phyloP scores from a whole-genome alignment of 805 yeast genomes.

The Candida jianshihensis region DNA sequence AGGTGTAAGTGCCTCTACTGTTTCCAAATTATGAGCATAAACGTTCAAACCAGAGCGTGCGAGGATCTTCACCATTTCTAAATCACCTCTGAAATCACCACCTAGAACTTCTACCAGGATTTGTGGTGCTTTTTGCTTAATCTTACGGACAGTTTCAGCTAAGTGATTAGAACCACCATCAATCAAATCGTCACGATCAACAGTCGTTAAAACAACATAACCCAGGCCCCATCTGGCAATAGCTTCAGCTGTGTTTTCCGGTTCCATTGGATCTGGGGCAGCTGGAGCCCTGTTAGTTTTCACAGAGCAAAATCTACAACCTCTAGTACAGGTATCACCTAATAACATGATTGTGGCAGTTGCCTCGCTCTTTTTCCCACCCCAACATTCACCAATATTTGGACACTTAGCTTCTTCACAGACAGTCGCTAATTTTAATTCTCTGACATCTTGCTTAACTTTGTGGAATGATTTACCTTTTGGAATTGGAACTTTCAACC shows the following conservation, averaged over 20 bases:
- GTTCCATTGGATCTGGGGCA: slow-evolving; percentile 91
- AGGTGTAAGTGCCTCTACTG: slow-evolving; percentile 93
- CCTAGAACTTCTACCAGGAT: slow-evolving; percentile 88
- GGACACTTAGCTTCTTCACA: slow-evolving; percentile 99
- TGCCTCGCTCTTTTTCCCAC: slow-evolving; percentile 86
- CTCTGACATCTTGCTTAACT: slow-evolving; percentile 80
- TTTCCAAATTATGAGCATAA: slow-evolving; percentile 94
- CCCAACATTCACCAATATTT: slow-evolving; percentile 99
- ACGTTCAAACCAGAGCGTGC: slow-evolving; percentile 90
- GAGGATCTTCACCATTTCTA: slow-evolving; percentile 69
- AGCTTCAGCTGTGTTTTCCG: slow-evolving; percentile 96
- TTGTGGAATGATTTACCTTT: slow-evolving; percentile 80
- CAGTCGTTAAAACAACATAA: slow-evolving; percentile 94
- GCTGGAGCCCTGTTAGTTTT: slow-evolving; percentile 86
- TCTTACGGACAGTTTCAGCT: slow-evolving; percentile 76
- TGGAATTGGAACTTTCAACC: slow-evolving; percentile 97
- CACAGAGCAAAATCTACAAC: slow-evolving; percentile 97
- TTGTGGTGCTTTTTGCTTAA: slow-evolving; percentile 84
- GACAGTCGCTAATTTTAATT: slow-evolving; percentile 85
- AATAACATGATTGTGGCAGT: slow-evolving; percentile 96
- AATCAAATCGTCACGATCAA: slow-evolving; percentile 87
- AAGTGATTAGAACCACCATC: slow-evolving; percentile 95
- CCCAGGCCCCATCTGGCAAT: slow-evolving; percentile 97
- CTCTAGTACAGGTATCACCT: slow-evolving; percentile 99
- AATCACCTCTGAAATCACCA: slow-evolving; percentile 93